Percentiles rank a stretch among this genome's conserved stretches.
phyloP scores from a whole-genome alignment of 2,329 filamentous ascomycete species.

The Pyricularia sp. region DNA sequence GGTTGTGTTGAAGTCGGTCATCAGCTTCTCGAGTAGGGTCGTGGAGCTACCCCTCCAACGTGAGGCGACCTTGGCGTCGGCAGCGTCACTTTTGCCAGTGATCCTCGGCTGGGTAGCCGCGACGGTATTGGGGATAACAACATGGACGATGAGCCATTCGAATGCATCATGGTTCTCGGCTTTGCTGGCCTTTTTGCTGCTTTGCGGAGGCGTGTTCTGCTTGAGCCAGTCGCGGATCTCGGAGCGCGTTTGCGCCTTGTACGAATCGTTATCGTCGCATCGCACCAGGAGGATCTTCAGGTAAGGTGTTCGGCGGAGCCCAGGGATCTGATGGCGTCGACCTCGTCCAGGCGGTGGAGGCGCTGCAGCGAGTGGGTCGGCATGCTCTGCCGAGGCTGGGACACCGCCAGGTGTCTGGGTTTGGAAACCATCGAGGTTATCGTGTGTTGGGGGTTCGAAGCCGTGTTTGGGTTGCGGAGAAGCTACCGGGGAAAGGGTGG shows the following conservation, averaged over 20 bases:
- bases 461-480: constrained; percentile 18
- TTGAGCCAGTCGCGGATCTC: constrained; percentile 90
- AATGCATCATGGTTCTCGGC: constrained; percentile 94
- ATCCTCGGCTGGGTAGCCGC: constrained; percentile 70
- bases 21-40: constrained; percentile 77
- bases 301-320: constrained; percentile 85
- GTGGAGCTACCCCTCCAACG: constrained; percentile 40
- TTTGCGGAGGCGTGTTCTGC: constrained; percentile 52
- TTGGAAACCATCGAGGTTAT: constrained; percentile 47
- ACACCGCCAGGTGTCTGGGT: constrained; percentile 41
- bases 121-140: constrained; percentile 77
- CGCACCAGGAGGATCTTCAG: constrained; percentile 81
- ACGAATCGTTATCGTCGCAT: constrained; percentile 92
- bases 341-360: constrained; percentile 33
- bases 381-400: constrained; percentile 24
- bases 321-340: constrained; percentile 89
- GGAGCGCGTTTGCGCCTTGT: constrained; percentile 71
- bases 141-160: constrained; percentile 90
- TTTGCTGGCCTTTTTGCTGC: constrained; percentile 49
- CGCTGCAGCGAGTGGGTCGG: constrained; percentile 23
- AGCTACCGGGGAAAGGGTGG: constrained; percentile 23
- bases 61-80: constrained; percentile 35
- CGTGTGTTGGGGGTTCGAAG: constrained; percentile 19
- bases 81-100: constrained; percentile 37
- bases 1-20: constrained; percentile 78